Percentiles rank a stretch among this genome's conserved stretches.
These are phyloP conservation scores for Fusarium redolens DNA, from an alignment of 2,329 filamentous ascomycete genomes.

Conservation along the genomic window DNA sequence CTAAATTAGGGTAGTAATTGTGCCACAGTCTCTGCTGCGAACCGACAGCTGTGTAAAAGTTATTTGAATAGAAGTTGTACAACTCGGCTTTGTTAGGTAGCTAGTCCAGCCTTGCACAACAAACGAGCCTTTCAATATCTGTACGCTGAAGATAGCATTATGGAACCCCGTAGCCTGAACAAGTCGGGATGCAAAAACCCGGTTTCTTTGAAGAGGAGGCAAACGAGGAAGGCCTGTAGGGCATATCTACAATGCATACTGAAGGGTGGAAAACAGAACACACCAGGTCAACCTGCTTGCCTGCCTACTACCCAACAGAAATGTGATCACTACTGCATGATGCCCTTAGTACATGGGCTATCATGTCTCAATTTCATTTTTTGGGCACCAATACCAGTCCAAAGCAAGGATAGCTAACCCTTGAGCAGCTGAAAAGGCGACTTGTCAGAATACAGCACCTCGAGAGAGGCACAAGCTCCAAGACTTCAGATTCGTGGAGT, in stretches of 20 bases:
- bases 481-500: not conserved
- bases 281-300: not conserved
- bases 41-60: not conserved
- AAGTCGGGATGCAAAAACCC: not conserved
- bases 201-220: not conserved
- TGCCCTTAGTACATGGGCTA: constrained; percentile 9
- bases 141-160: not conserved
- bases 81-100: not conserved
- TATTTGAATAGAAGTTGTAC: not conserved
- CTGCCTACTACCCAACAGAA: not conserved
- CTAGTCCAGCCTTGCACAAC: not conserved
- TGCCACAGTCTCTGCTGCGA: not conserved
- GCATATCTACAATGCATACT: not conserved
- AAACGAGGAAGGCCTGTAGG: not conserved
- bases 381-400: constrained; percentile 25
- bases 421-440: constrained; percentile 26
- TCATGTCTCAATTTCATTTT: constrained; percentile 22
- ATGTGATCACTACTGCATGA: constrained; percentile 27
- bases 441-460: constrained; percentile 10
- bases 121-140: not conserved
- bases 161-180: not conserved
- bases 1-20: not conserved
- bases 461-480: not conserved
- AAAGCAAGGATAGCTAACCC: constrained; percentile 24
- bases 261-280: not conserved